Conservation (phyloP, 2,329 filamentous ascomycete species). For the Pseudonectria buxi region DNA sequence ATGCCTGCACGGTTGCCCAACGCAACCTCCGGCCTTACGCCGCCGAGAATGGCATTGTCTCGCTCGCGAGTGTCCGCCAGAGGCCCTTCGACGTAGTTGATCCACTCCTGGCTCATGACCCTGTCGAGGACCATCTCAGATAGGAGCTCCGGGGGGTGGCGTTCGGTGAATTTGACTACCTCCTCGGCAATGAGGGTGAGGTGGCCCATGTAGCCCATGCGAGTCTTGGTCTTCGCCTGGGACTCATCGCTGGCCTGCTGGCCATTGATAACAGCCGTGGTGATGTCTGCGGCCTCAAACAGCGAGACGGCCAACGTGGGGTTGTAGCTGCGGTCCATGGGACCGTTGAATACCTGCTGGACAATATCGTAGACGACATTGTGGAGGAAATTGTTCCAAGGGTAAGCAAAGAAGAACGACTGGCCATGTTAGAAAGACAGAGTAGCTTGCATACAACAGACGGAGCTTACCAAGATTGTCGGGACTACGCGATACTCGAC, state of each 20-base stretch:
- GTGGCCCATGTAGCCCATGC: constrained; percentile 97
- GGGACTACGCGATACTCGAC: constrained; percentile 91
- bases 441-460: background rate
- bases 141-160: constrained; percentile 81
- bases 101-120: constrained; percentile 86
- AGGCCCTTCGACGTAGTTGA: constrained; percentile 88
- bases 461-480: constrained; percentile 72
- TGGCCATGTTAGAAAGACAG: constrained; percentile 29
- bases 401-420: constrained; percentile 97
- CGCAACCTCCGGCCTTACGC: constrained; percentile 85
- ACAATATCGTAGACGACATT: constrained; percentile 99
- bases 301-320: constrained; percentile 82
- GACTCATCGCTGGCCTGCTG: constrained; percentile 82
- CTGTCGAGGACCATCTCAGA: constrained; percentile 79
- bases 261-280: constrained; percentile 84
- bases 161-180: constrained; percentile 95
- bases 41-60: constrained; percentile 96
- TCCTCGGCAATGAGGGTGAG: constrained; percentile 95
- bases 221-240: constrained; percentile 75
- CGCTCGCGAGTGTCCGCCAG: constrained; percentile 89
- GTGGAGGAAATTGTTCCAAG: constrained; percentile 99
- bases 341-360: constrained; percentile 97
- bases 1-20: constrained; percentile 68
- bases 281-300: constrained; percentile 85
- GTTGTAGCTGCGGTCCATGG: constrained; percentile 95